Conservation (phyloP, 306 rosid species). For the Castanopsis chinensis region DNA sequence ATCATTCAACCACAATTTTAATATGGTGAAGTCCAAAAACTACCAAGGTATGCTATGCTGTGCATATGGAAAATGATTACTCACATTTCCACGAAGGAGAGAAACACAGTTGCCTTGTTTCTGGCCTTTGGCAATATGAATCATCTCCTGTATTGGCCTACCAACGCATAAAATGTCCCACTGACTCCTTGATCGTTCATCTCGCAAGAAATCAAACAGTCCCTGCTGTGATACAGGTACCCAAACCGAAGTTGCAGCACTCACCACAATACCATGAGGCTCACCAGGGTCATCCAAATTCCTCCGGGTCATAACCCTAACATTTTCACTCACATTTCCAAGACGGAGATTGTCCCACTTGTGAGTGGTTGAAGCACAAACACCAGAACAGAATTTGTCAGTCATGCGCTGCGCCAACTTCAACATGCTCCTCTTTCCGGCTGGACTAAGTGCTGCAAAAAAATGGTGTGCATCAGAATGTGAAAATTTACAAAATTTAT, state of each 20-base stretch:
- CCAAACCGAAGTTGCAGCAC: slow-evolving; percentile 86
- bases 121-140: slow-evolving; percentile 56
- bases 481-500: neutral
- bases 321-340: slow-evolving; percentile 44
- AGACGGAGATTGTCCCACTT: slow-evolving; percentile 58
- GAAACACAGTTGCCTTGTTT: slow-evolving; percentile 61
- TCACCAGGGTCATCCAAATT: slow-evolving; percentile 52
- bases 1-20: too few species aligned
- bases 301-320: slow-evolving; percentile 59
- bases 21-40: neutral
- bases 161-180: slow-evolving; percentile 69
- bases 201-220: slow-evolving; percentile 61
- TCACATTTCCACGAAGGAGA: slow-evolving; percentile 64
- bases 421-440: slow-evolving; percentile 52
- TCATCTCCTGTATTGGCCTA: slow-evolving; percentile 57
- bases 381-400: slow-evolving; percentile 64
- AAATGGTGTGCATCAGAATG: slow-evolving; percentile 18
- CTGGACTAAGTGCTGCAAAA: slow-evolving; percentile 39
- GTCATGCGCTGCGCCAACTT: slow-evolving; percentile 79
- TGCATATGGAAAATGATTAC: neutral
- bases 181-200: slow-evolving; percentile 47
- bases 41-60: neutral
- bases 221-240: slow-evolving; percentile 53
- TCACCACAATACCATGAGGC: slow-evolving; percentile 58
- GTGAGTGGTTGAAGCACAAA: slow-evolving; percentile 49